phyloP scores from a whole-genome alignment of 1,284 basidiomycete genomes.

The Tremellales sp. region DNA sequence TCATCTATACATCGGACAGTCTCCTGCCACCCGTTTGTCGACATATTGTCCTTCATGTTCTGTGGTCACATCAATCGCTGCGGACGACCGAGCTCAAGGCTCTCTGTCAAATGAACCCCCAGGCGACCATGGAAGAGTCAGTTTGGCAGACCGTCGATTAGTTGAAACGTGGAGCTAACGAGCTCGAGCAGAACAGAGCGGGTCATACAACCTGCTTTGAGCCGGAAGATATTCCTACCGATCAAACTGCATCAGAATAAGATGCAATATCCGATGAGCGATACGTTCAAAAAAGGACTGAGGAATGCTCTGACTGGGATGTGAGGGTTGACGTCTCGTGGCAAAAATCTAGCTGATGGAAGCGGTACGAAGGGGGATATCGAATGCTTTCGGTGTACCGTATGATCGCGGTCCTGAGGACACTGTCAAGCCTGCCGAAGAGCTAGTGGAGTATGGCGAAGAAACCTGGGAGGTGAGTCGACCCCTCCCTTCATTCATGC shows the following conservation, averaged over 20 bases:
- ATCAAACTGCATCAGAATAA: conserved; percentile 47
- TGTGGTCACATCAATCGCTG: conserved; percentile 84
- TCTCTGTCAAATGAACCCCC: conserved; percentile 65
- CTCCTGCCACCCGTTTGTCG: conserved; percentile 80
- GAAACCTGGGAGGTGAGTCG: conserved; percentile 84
- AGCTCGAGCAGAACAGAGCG: conserved; percentile 59
- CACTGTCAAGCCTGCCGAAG: conserved; percentile 51
- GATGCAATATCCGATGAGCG: conserved; percentile 60
- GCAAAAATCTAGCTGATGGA: not conserved
- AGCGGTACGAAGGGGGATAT: conserved; percentile 68
- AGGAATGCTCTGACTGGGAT: conserved; percentile 88
- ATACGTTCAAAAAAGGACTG: conserved; percentile 73
- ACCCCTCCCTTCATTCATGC: not conserved
- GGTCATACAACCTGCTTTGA: conserved; percentile 62
- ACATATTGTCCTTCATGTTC: conserved; percentile 83
- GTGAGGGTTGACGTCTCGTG: conserved; percentile 53
- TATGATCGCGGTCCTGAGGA: conserved; percentile 57
- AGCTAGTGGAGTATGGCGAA: conserved; percentile 78
- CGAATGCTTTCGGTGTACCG: conserved; percentile 84
- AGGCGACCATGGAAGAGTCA: conserved; percentile 23
- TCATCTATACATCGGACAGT: not conserved
- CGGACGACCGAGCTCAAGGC: conserved; percentile 67
- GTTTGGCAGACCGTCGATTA: conserved; percentile 2
- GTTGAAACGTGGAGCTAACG: conserved; percentile 1
- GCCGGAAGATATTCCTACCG: conserved; percentile 67